Evolutionary conservation across 768 basidiomycete genomes (phyloP).

Genomic region (Dacryopinax spathularia): DNA sequence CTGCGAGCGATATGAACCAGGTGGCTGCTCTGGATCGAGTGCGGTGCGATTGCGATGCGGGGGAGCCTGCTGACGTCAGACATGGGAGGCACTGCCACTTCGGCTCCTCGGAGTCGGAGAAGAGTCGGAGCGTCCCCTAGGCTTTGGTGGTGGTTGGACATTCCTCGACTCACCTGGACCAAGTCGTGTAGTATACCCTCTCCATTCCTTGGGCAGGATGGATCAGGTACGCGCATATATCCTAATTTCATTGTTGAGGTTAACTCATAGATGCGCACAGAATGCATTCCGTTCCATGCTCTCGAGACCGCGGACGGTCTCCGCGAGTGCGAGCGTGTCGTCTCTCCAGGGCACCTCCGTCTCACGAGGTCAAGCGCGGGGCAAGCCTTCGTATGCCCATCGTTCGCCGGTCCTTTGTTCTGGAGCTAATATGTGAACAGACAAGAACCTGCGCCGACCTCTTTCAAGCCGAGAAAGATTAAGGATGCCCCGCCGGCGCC

Average conservation of each 20-base stretch:
- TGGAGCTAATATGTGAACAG: not conserved
- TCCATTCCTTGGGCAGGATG: too few species aligned
- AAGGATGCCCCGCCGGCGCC: slow-evolving; percentile 4
- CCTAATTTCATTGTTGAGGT: not conserved
- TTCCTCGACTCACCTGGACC: too few species aligned
- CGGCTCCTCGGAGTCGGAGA: too few species aligned
- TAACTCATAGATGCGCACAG: not conserved
- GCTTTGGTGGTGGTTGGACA: too few species aligned
- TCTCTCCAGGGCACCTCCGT: not conserved
- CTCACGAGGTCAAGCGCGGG: not conserved
- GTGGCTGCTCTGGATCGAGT: too few species aligned
- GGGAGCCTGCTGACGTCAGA: too few species aligned
- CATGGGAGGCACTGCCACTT: too few species aligned
- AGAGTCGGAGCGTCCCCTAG: too few species aligned
- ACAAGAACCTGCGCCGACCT: not conserved
- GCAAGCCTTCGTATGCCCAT: not conserved
- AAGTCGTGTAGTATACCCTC: too few species aligned
- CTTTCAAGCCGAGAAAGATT: not conserved
- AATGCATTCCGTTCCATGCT: not conserved
- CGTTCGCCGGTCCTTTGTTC: not conserved
- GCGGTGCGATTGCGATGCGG: too few species aligned
- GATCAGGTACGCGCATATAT: not conserved
- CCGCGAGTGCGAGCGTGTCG: not conserved
- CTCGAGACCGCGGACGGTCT: not conserved
- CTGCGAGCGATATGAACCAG: too few species aligned